Base-by-base conservation (phyloP, 331 rosid species). In the Pyrus hybrid region DNA sequence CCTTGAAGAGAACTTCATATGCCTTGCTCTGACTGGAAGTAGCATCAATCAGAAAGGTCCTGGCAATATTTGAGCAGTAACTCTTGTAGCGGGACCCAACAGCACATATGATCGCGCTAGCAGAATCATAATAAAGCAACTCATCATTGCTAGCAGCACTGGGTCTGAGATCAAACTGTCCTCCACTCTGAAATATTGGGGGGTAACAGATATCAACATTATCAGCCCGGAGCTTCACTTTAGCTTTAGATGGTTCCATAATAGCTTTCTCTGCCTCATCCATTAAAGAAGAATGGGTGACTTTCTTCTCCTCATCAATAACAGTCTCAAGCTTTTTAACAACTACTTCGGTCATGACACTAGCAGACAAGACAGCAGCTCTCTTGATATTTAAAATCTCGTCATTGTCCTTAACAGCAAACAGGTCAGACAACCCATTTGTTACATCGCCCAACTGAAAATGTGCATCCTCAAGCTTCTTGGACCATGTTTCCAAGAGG, bases 141-240 rank as follows among this genome's bases (percentile, higher is more conserved):
- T 86, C 89, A 32, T 86, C 89, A 35, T 83, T 80, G 67, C 87
- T 86, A 35, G 87, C 87, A 77, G 89, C 89, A 71, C 87, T 81
- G 20, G 89, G 89, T 63, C 85, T 83, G 83, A 86, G 87, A 83
- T 86, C 89, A 75, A 77, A 86, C 73, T 83, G 80, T 28, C 87
- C 89, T 16, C 89, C 89, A 75, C 89, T 86, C 74, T 86, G 89
- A 67, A 83, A 83, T 28, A 86, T 83, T 32, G 89, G 89, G 69
- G 89, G 89, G 63, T 86, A 86, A 72, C 87, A 83, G 16, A 86
- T 86, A 69, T 86, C 89, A 66, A 86, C 87, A 80, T 86, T 86
- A 33, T 67, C 81, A 28, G 87, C 57, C 74, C 78, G 80, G 33
- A 86, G 81, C 77, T 83, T 86, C 43, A 77, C 80, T 5, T 85